phyloP scores from a whole-genome alignment of 2,329 filamentous ascomycete species.

The Sclerotinia minor region DNA sequence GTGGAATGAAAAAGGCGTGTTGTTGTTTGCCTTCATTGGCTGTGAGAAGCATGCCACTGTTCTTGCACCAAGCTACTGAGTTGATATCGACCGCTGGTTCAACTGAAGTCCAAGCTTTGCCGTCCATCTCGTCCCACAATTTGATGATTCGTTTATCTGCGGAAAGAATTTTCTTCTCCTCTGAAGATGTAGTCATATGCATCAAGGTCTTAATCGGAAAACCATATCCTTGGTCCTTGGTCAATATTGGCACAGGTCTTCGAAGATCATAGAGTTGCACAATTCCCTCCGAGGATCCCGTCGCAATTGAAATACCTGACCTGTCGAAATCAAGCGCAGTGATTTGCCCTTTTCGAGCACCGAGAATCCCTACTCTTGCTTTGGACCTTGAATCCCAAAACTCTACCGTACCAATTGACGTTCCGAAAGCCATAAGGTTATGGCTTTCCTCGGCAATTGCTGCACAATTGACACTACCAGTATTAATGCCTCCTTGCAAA shows the following conservation, averaged over 20 bases:
- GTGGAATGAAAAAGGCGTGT: constrained; percentile 92
- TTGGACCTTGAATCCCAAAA: constrained; percentile 92
- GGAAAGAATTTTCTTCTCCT: constrained; percentile 84
- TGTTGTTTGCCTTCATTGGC: constrained; percentile 96
- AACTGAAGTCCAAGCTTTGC: constrained; percentile 90
- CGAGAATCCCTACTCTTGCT: constrained; percentile 75
- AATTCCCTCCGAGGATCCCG: constrained; percentile 84
- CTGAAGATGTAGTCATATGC: constrained; percentile 68
- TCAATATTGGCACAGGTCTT: constrained; percentile 79
- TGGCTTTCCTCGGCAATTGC: constrained; percentile 87
- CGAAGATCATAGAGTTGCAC: constrained; percentile 91
- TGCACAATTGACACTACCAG: constrained; percentile 83
- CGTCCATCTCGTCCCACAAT: constrained; percentile 83
- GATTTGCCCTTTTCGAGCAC: constrained; percentile 68
- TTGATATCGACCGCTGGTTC: constrained; percentile 95
- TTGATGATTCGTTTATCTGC: constrained; percentile 97
- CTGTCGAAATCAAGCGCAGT: constrained; percentile 85
- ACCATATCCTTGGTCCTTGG: constrained; percentile 95
- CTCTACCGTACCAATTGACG: constrained; percentile 90
- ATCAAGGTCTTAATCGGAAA: constrained; percentile 86
- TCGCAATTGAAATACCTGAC: constrained; percentile 80
- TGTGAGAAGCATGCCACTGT: constrained; percentile 92
- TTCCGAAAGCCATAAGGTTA: constrained; percentile 89
- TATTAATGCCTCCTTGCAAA: constrained; percentile 81
- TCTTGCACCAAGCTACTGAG: constrained; percentile 86